phyloP scores from a whole-genome alignment of 1,284 basidiomycete species.

The Trichosporon coremiiforme region DNA sequence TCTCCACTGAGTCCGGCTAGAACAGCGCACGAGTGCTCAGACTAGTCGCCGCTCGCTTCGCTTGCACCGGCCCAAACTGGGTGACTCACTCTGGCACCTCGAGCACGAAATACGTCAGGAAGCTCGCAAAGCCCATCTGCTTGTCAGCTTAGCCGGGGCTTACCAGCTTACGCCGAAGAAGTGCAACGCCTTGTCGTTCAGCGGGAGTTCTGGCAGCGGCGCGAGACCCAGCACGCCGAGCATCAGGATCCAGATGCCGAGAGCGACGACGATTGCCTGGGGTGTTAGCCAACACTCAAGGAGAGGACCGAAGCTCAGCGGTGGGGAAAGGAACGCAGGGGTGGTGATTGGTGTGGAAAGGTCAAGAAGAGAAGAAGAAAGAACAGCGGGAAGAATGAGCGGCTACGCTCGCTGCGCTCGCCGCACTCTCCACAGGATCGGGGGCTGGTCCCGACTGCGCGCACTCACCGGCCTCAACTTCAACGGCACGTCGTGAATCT shows the following conservation, averaged over 20 bases:
- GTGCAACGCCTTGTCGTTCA: slow-evolving; percentile 56
- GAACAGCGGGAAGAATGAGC: too few species aligned
- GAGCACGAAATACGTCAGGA: slow-evolving; percentile 53
- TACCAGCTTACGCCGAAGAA: slow-evolving; percentile 54
- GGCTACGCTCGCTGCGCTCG: too few species aligned
- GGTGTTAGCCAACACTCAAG: too few species aligned
- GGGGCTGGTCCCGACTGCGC: too few species aligned
- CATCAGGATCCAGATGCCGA: slow-evolving; percentile 52
- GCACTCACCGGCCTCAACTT: slow-evolving; percentile 50
- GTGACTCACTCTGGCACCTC: slow-evolving; percentile 53
- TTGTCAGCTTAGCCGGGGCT: slow-evolving; percentile 8
- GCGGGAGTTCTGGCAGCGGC: slow-evolving; percentile 47
- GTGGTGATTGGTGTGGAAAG: too few species aligned
- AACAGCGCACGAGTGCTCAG: too few species aligned
- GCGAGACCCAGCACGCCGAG: slow-evolving; percentile 54
- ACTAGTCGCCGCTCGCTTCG: not conserved
- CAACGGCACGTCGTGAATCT: slow-evolving; percentile 46
- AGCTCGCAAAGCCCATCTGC: slow-evolving; percentile 56
- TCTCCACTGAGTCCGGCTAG: too few species aligned
- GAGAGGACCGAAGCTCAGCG: too few species aligned
- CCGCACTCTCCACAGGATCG: too few species aligned
- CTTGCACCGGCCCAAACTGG: not conserved
- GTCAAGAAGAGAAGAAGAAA: too few species aligned
- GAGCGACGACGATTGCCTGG: slow-evolving; percentile 50
- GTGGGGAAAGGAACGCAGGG: too few species aligned